Evolutionary conservation across 2,329 filamentous ascomycete genomes (phyloP).

Genomic region (Rhynchosporium agropyri): DNA sequence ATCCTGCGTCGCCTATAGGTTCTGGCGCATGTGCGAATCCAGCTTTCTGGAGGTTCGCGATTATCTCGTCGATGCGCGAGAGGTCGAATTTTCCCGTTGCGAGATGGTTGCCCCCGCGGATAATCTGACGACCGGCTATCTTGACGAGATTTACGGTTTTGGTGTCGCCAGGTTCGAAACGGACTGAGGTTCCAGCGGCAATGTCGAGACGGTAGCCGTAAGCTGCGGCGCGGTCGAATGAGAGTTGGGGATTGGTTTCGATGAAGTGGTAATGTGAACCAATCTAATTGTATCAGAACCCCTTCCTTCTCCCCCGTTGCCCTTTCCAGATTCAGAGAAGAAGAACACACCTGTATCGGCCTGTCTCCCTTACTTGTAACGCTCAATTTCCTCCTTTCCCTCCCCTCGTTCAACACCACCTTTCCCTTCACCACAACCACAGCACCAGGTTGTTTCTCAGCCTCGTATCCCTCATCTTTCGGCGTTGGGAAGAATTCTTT

Average conservation of each 20-base stretch:
- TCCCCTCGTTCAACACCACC: constrained; percentile 72
- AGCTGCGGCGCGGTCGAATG: constrained; percentile 81
- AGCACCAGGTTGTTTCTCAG: constrained; percentile 74
- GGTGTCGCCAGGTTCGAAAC: constrained; percentile 91
- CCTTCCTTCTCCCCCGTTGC: constrained; percentile 1
- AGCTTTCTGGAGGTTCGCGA: constrained; percentile 66
- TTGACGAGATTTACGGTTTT: constrained; percentile 90
- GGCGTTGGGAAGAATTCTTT: constrained; percentile 68
- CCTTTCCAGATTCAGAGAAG: not conserved
- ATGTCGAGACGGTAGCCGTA: constrained; percentile 91
- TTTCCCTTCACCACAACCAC: constrained; percentile 67
- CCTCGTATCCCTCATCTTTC: constrained; percentile 66
- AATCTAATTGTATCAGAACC: constrained; percentile 48
- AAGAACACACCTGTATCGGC: constrained; percentile 72
- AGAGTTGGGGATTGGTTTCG: constrained; percentile 87
- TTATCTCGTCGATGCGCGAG: constrained; percentile 64
- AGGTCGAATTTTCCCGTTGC: constrained; percentile 73
- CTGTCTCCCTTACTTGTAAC: constrained; percentile 88
- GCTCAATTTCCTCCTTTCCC: constrained; percentile 71
- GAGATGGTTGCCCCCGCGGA: constrained; percentile 81
- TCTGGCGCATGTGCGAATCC: constrained; percentile 80
- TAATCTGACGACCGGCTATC: constrained; percentile 78
- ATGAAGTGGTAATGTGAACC: constrained; percentile 97
- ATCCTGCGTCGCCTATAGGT: constrained; percentile 54
- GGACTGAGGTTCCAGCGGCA: constrained; percentile 84